Evolutionary conservation across 768 basidiomycete genomes (phyloP).

Genomic region (Galerina sulciceps): DNA sequence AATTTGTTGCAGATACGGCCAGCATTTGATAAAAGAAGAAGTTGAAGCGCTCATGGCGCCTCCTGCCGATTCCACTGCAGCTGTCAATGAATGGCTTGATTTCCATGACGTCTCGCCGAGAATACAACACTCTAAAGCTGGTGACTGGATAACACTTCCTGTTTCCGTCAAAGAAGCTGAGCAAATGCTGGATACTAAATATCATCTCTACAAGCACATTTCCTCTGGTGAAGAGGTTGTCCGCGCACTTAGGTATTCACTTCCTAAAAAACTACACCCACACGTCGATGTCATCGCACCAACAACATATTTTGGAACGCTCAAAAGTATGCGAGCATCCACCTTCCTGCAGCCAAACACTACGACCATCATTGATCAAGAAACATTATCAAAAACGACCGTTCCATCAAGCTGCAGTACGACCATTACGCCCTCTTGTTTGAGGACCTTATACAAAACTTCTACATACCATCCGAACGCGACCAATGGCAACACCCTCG

Average conservation of each 20-base stretch:
- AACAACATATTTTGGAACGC: slow-evolving; percentile 66
- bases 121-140: slow-evolving; percentile 45
- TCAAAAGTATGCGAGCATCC: slow-evolving; percentile 53
- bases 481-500: slow-evolving; percentile 53
- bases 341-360: slow-evolving; percentile 57
- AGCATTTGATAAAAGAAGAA: slow-evolving; percentile 63
- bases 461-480: slow-evolving; percentile 47
- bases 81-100: slow-evolving; percentile 59
- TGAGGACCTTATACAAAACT: slow-evolving; percentile 62
- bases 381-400: slow-evolving; percentile 26
- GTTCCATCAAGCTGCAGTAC: slow-evolving; percentile 48
- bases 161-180: slow-evolving; percentile 62
- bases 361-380: slow-evolving; percentile 40
- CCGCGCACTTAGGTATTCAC: slow-evolving; percentile 63
- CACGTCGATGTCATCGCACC: slow-evolving; percentile 67
- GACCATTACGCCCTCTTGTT: slow-evolving; percentile 60
- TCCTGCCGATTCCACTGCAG: slow-evolving; percentile 50
- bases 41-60: slow-evolving; percentile 59
- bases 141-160: slow-evolving; percentile 59
- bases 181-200: slow-evolving; percentile 61
- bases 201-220: slow-evolving; percentile 58
- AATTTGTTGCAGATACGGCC: slow-evolving; percentile 49
- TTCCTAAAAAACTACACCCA: slow-evolving; percentile 53
- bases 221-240: slow-evolving; percentile 52
- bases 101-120: slow-evolving; percentile 48